phyloP scores from a whole-genome alignment of 495 filamentous ascomycete genomes.

The Cladorrhinum samala region DNA sequence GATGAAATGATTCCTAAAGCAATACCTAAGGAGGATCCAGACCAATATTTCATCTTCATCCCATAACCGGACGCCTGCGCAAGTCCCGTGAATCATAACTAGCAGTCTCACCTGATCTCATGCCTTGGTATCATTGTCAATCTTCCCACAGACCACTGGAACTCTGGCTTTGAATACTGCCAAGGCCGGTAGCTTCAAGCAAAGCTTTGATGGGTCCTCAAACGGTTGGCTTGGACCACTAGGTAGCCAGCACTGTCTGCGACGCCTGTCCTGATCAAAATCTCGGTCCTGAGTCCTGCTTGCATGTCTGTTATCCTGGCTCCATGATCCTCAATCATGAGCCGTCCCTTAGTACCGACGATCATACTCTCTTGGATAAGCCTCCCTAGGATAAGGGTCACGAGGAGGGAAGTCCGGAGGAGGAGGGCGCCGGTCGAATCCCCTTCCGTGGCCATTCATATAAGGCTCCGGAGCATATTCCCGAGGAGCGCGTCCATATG shows the following conservation, averaged over 20 bases:
- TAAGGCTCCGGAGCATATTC: slow-evolving; percentile 62
- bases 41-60: neutral
- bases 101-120: neutral
- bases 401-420: slow-evolving; percentile 47
- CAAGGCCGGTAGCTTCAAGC: no score
- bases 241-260: no score
- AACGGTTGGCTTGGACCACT: no score
- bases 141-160: no score
- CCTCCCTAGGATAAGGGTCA: slow-evolving; percentile 45
- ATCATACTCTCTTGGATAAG: slow-evolving; percentile 42
- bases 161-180: no score
- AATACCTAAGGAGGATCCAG: neutral
- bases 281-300: no score
- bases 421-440: slow-evolving; percentile 55
- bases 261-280: no score
- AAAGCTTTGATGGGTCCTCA: no score
- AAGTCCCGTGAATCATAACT: neutral
- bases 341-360: slow-evolving; percentile 40
- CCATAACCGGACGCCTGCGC: neutral
- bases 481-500: slow-evolving; percentile 44
- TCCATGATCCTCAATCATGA: neutral
- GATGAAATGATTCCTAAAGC: neutral
- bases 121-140: neutral
- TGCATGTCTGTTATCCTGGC: no score
- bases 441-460: slow-evolving; percentile 49